phyloP scores from a whole-genome alignment of 2,329 filamentous ascomycete genomes.

The Alternaria conjuncta region DNA sequence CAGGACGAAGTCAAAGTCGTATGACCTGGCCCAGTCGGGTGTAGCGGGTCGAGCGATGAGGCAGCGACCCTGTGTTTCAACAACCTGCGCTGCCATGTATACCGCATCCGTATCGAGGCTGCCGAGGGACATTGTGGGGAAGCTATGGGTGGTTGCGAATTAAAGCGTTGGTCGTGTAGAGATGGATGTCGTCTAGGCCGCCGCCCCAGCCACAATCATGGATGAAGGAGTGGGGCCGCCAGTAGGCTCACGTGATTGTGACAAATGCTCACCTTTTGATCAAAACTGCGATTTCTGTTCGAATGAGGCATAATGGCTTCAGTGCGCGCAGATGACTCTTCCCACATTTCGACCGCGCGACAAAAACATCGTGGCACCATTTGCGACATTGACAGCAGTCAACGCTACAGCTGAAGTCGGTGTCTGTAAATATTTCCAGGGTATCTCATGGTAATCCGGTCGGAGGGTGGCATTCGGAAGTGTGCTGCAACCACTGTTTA shows the following conservation, averaged over 20 bases:
- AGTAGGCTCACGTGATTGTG: background rate
- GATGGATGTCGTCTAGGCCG: background rate
- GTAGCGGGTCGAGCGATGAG: background rate
- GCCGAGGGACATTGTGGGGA: background rate
- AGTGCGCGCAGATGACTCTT: background rate
- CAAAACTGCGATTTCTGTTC: background rate
- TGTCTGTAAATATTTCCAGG: background rate
- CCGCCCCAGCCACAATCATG: too few species aligned
- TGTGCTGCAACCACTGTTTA: background rate
- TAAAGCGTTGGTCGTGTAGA: background rate
- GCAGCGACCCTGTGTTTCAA: background rate
- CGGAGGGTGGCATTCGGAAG: background rate
- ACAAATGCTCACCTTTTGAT: background rate
- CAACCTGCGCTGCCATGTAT: background rate
- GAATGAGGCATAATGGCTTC: background rate
- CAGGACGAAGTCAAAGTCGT: background rate
- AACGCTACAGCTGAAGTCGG: background rate
- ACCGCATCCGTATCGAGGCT: background rate
- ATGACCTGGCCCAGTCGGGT: background rate
- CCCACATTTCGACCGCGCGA: background rate
- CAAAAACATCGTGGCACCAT: background rate
- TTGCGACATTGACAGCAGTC: background rate
- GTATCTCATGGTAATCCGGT: background rate
- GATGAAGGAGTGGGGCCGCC: background rate
- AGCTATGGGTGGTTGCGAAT: background rate